These are phyloP conservation scores for Hyaloperonospora arabidopsidis DNA, from an alignment of 352 stramenopile species.

Conservation along the genomic window DNA sequence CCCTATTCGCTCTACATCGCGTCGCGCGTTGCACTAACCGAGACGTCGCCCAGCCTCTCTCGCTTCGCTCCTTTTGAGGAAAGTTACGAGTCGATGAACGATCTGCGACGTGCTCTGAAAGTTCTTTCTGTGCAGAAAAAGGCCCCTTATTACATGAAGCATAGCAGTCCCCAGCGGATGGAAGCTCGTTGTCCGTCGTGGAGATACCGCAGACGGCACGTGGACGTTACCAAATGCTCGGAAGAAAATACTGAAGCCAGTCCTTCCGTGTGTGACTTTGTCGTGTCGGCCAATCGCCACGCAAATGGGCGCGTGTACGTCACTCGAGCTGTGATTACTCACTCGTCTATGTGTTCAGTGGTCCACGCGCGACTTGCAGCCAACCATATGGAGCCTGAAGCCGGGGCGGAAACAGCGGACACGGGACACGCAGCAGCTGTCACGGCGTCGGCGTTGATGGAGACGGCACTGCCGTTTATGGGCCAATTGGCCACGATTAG, in stretches of 20 bases:
- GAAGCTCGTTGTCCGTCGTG: conserved; percentile 72
- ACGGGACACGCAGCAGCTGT: conserved; percentile 24
- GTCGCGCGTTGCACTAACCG: conserved; percentile 7
- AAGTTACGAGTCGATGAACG: conserved; percentile 68
- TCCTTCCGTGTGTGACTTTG: conserved; percentile 45
- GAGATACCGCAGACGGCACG: conserved; percentile 52
- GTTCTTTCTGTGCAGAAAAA: conserved; percentile 67
- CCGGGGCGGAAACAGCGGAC: conserved; percentile 4
- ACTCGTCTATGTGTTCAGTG: conserved; percentile 41
- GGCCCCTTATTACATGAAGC: conserved; percentile 72
- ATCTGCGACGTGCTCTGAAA: conserved; percentile 65
- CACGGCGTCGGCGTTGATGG: conserved; percentile 60
- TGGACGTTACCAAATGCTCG: neutral
- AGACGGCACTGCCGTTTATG: conserved; percentile 72
- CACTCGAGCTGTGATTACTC: conserved; percentile 44
- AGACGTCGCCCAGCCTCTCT: no score
- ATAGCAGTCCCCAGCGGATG: conserved; percentile 72
- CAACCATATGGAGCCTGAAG: conserved; percentile 12
- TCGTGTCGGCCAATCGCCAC: conserved; percentile 68
- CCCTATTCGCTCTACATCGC: conserved; percentile 17
- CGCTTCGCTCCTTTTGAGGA: conserved; percentile 56
- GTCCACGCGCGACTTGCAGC: conserved; percentile 34
- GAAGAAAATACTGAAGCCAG: conserved; percentile 13
- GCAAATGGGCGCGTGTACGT: conserved; percentile 72
- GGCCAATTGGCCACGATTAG: conserved; percentile 21